Evolutionary conservation across 768 basidiomycete species (phyloP).

Genomic region (Lentinula lateritia): DNA sequence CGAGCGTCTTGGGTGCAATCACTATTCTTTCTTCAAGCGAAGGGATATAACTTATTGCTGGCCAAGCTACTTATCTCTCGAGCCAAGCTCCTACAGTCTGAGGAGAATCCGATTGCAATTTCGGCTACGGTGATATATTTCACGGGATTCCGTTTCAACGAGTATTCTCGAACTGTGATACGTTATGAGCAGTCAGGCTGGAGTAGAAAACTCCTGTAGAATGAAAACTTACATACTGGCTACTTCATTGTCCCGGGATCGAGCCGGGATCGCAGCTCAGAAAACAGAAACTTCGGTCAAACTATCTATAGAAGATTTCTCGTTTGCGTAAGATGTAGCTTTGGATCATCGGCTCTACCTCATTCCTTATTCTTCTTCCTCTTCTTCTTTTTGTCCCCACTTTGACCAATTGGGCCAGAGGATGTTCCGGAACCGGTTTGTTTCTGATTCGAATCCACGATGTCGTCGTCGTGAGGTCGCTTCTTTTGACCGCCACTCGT

Average conservation of each 20-base stretch:
- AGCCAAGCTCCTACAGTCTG: no score
- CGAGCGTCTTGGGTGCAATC: no score
- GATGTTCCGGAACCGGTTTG: background rate
- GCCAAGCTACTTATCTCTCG: no score
- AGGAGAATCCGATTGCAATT: background rate
- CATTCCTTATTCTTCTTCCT: slow-evolving; percentile 20
- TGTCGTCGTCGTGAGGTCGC: slow-evolving; percentile 18
- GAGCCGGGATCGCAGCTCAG: background rate
- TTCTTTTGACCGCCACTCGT: slow-evolving; percentile 5
- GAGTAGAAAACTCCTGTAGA: background rate
- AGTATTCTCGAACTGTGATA: background rate
- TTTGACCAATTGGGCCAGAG: slow-evolving; percentile 1
- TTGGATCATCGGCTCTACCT: background rate
- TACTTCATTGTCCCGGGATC: background rate
- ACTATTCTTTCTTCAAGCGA: no score
- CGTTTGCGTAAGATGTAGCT: background rate
- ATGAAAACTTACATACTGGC: background rate
- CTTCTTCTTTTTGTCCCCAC: slow-evolving; percentile 22
- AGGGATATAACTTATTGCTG: no score
- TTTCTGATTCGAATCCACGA: background rate
- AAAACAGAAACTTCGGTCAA: background rate
- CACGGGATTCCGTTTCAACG: background rate
- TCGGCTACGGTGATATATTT: background rate
- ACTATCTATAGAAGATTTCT: background rate
- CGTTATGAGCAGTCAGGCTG: background rate